These are phyloP conservation scores for Arthrobotrys megalospora DNA, from an alignment of 2,329 filamentous ascomycete species.

Conservation along the genomic window DNA sequence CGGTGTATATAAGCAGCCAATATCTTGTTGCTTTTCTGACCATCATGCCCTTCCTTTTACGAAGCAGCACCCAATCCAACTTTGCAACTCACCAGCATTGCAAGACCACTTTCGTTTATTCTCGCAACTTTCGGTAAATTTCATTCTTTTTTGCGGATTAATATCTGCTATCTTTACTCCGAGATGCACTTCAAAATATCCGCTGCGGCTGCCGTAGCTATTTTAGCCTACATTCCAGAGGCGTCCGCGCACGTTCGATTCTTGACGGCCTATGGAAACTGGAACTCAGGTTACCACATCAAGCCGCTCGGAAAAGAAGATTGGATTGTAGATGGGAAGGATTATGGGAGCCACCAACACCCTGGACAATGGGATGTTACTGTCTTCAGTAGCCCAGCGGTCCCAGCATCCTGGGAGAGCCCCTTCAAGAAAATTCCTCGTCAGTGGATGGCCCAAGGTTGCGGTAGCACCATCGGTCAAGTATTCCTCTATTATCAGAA, in stretches of 20 bases:
- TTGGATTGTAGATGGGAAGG: not conserved
- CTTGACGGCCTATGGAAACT: not conserved
- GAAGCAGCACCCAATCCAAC: not conserved
- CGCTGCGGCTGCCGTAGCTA: not conserved
- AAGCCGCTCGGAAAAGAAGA: not conserved
- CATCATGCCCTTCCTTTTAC: not conserved
- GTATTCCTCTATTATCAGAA: constrained; percentile 6
- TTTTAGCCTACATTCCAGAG: not conserved
- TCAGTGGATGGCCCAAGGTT: constrained; percentile 7
- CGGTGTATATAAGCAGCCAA: not conserved
- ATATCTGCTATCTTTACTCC: not conserved
- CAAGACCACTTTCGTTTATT: not conserved
- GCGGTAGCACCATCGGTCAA: not conserved
- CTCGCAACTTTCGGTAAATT: not conserved
- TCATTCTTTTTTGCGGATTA: not conserved
- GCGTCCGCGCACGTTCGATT: not conserved
- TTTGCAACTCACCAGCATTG: not conserved
- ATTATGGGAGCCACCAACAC: not conserved
- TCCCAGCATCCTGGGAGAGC: constrained; percentile 15
- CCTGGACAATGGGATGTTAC: constrained; percentile 25
- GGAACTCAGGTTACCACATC: not conserved
- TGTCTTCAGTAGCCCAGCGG: constrained; percentile 26
- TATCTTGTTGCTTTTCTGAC: not conserved
- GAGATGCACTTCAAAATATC: constrained; percentile 12
- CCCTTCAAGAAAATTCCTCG: not conserved